Conservation (phyloP, 192 early-diverging fungal genomes). For the Coemansia sp. region DNA sequence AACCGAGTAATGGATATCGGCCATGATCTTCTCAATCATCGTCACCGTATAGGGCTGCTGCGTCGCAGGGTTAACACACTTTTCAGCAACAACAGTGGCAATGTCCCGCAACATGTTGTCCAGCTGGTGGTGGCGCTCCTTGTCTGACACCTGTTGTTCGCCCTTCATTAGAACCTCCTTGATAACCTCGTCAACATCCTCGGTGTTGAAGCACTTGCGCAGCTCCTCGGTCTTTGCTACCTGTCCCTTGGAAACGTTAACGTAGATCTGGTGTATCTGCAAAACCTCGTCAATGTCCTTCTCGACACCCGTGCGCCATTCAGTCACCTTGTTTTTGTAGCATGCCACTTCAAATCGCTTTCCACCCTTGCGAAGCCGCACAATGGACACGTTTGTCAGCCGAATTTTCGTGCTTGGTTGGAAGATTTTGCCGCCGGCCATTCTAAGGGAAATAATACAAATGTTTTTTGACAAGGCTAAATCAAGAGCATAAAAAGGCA, state of each 20-base stretch:
- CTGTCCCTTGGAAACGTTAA: slow-evolving; percentile 97
- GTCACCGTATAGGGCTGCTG: slow-evolving; percentile 94
- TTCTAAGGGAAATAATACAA: slow-evolving; percentile 11
- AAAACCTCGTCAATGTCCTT: slow-evolving; percentile 96
- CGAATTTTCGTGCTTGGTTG: slow-evolving; percentile 58
- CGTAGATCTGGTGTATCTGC: slow-evolving; percentile 90
- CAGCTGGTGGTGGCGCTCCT: slow-evolving; percentile 86
- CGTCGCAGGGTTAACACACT: slow-evolving; percentile 93
- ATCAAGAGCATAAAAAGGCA: background rate
- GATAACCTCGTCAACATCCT: slow-evolving; percentile 78
- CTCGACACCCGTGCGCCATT: slow-evolving; percentile 92
- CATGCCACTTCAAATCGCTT: slow-evolving; percentile 98
- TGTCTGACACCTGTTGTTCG: slow-evolving; percentile 95
- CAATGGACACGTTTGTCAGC: slow-evolving; percentile 95
- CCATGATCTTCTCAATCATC: slow-evolving; percentile 98
- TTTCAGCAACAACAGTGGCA: slow-evolving; percentile 92
- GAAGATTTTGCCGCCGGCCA: slow-evolving; percentile 52
- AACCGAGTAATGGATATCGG: slow-evolving; percentile 87
- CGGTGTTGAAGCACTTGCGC: slow-evolving; percentile 84
- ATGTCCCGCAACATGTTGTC: slow-evolving; percentile 87
- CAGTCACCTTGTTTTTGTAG: slow-evolving; percentile 98
- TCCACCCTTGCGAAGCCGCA: slow-evolving; percentile 93
- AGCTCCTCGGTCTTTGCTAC: slow-evolving; percentile 88
- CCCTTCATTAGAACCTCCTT: slow-evolving; percentile 91
- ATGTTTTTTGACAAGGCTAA: background rate